A percentile compares a stretch with the other conserved stretches of the same genome.
These are phyloP conservation scores for Zymoseptoria ardabiliae DNA, from an alignment of 2,329 filamentous ascomycete genomes.

Conservation along the genomic window DNA sequence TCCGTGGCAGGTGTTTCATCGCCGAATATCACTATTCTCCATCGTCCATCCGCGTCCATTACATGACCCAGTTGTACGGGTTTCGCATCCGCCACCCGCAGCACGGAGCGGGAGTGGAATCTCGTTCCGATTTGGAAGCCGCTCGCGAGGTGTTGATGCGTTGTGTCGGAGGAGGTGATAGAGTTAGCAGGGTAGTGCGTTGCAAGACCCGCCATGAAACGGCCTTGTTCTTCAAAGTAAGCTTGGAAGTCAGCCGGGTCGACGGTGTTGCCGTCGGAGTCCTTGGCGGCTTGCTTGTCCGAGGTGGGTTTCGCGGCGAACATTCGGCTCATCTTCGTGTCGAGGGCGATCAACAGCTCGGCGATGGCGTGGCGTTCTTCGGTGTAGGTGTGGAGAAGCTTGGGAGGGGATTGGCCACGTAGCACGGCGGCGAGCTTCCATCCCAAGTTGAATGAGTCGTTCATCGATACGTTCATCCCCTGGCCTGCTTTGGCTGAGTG, in stretches of 20 bases:
- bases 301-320: conserved; percentile 35
- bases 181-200: conserved; percentile 23
- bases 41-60: conserved; percentile 29
- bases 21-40: conserved; percentile 29
- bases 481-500: conserved; percentile 53
- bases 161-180: conserved; percentile 18
- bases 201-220: conserved; percentile 29
- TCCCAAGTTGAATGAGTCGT: conserved; percentile 54
- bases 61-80: conserved; percentile 29
- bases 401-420: conserved; percentile 23
- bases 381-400: conserved; percentile 46
- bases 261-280: conserved; percentile 22
- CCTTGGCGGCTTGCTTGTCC: conserved; percentile 11
- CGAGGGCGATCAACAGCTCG: conserved; percentile 55
- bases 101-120: conserved; percentile 27
- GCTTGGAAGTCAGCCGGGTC: conserved; percentile 30
- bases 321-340: conserved; percentile 42
- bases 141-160: conserved; percentile 24
- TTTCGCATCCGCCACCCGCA: conserved; percentile 30
- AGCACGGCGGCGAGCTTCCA: conserved; percentile 49
- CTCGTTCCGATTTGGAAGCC: conserved; percentile 27
- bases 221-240: conserved; percentile 25
- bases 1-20: conserved; percentile 13
- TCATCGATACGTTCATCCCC: conserved; percentile 67
- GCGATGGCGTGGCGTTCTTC: conserved; percentile 53